A percentile compares a stretch with the other conserved stretches of the same genome.
Evolutionary conservation across 345 rosid species (phyloP).

Genomic region (Schrenkiella parvula): DNA sequence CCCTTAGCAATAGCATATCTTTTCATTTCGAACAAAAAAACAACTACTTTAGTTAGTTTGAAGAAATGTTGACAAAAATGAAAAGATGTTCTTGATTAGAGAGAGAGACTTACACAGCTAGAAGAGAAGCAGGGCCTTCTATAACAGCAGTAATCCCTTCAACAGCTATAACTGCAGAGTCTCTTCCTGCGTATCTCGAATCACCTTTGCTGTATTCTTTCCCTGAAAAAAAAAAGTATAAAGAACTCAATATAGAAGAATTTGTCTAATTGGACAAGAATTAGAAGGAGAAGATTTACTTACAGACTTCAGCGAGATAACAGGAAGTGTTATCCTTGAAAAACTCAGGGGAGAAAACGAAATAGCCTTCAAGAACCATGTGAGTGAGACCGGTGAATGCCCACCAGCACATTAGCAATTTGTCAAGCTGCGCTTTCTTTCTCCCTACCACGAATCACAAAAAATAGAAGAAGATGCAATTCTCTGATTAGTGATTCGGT

Average conservation of each 20-base stretch:
- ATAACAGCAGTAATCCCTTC: conserved; percentile 88
- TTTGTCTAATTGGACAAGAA: not conserved
- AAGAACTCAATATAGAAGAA: not conserved
- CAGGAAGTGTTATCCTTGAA: conserved; percentile 62
- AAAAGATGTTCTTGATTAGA: not conserved
- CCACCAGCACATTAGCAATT: conserved; percentile 96
- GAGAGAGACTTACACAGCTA: conserved; percentile 61
- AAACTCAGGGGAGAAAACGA: conserved; percentile 85
- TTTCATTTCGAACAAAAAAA: conserved; percentile 9
- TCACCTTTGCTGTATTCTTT: conserved; percentile 98
- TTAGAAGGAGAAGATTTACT: conserved; percentile 28
- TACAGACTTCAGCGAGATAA: conserved; percentile 93
- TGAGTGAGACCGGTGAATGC: conserved; percentile 92
- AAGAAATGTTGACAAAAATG: not conserved
- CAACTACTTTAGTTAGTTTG: not conserved
- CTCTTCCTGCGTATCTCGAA: conserved; percentile 83
- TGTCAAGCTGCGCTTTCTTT: conserved; percentile 47
- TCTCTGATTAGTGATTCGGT: not conserved
- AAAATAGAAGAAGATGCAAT: not conserved
- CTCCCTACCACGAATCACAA: conserved; percentile 13
- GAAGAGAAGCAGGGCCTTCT: conserved; percentile 78
- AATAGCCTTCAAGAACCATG: conserved; percentile 79
- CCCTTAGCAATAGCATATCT: conserved; percentile 78
- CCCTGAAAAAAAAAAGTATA: conserved; percentile 45
- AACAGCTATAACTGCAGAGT: conserved; percentile 60